Conservation (phyloP, 2,329 filamentous ascomycete species). For the Ceratocystis smalleyi region DNA sequence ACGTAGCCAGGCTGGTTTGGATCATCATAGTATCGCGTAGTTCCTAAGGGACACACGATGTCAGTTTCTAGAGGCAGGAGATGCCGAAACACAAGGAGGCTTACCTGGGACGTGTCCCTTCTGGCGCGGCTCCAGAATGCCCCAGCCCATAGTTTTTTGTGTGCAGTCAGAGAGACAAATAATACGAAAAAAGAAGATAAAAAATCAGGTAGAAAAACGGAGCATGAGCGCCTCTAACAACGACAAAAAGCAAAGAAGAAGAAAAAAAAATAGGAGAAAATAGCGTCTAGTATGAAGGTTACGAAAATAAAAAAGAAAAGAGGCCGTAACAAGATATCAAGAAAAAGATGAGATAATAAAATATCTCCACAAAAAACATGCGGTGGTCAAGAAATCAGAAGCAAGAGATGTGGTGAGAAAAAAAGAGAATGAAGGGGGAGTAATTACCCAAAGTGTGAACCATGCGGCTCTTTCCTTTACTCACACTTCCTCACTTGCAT, state of each 20-base stretch:
- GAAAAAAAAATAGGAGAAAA: background rate
- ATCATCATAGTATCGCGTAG: constrained; percentile 49
- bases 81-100: constrained; percentile 11
- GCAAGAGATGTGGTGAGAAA: background rate
- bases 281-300: background rate
- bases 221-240: background rate
- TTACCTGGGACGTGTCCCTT: constrained; percentile 61
- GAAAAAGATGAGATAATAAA: constrained; percentile 8
- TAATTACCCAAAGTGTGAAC: background rate
- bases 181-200: background rate
- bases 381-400: background rate
- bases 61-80: background rate
- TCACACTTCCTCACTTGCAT: background rate
- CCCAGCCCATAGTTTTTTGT: constrained; percentile 35
- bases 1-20: constrained; percentile 33
- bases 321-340: background rate
- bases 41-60: constrained; percentile 29
- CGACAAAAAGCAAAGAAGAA: background rate
- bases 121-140: constrained; percentile 53
- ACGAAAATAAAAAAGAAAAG: background rate
- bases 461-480: background rate
- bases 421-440: background rate
- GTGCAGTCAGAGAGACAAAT: background rate
- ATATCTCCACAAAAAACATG: background rate
- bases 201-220: background rate